Evolutionary conservation across 78 protist species (phyloP), one percentile per base, ranked within the genome.

Genomic region (Cavenderia fasciculata): DNA sequence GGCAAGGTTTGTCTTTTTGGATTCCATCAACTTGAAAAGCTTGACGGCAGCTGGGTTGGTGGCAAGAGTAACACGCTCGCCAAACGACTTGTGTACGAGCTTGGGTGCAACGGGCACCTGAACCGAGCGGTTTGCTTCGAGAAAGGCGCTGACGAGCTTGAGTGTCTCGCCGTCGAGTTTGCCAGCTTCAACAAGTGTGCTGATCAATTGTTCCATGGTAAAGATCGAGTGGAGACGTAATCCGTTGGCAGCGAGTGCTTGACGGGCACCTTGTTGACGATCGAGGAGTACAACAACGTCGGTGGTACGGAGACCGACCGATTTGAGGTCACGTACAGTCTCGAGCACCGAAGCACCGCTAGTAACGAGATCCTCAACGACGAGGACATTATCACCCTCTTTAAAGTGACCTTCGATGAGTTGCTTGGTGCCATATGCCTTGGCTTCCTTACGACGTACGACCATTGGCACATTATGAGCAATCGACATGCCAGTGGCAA

Each of bases 291-390:
- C 97, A 0, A 96, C 94, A 2, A 85, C 95, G 46, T 89, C 94
- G 18, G 69, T 68, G n/a, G 87, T 95, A 0, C 2, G 27, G 46
- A 95, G 56, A 33, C 94, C 92, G 5, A 69, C 95, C 33, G 52
- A 43, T 16, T 82, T 85, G n/a, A 95, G 66, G 36, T 59, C 84
- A 69, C 78, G 86, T 29, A 74, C 84, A 8, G 95, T 92, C 66
- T 93, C 95, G 25, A 87, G 25, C 7, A 93, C 95, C 23, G 87
- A 76, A 2, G 87, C 95, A 57, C 97, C 97, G 40, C 90, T 61
- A 0, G 96, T 91, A 61, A 96, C 96, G 33, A 96, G 74, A 74
- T 96, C 97, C 25, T 96, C 97, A 19, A 96, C 74, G 49, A 96
- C 85, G 29, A 96, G 66, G n/a, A 87, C 75, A 56, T 79, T 85